phyloP scores from a whole-genome alignment of 1,139 yeast species.

The Pichia kudriavzevii region DNA sequence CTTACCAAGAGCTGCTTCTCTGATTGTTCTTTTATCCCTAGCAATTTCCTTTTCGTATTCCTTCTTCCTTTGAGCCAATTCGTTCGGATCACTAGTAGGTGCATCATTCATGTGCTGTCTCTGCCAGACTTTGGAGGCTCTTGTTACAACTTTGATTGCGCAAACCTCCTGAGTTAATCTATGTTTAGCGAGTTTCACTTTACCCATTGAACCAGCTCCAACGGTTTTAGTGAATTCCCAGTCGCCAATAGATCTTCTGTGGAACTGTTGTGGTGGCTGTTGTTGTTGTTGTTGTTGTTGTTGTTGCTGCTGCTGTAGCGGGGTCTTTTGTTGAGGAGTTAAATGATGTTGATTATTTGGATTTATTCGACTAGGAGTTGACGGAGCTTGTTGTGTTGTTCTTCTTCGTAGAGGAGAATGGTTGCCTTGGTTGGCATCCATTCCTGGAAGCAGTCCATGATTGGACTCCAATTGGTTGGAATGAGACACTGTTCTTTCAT shows the following conservation, averaged over 20 bases:
- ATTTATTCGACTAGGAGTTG: conserved; percentile 10
- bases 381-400: conserved; percentile 1
- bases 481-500: too few species aligned
- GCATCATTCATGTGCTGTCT: conserved; percentile 71
- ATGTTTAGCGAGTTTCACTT: conserved; percentile 89
- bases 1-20: conserved; percentile 93
- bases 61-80: conserved; percentile 54
- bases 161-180: conserved; percentile 74
- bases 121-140: conserved; percentile 70
- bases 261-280: conserved; percentile 46
- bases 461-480: too few species aligned
- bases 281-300: conserved; percentile 12
- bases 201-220: conserved; percentile 99
- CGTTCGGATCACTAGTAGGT: conserved; percentile 51
- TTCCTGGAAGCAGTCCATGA: neutral
- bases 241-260: conserved; percentile 87
- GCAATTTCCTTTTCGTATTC: conserved; percentile 83
- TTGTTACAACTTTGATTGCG: conserved; percentile 76
- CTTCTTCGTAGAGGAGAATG: conserved; percentile 9
- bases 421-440: neutral
- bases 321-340: conserved; percentile 2
- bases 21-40: conserved; percentile 82
- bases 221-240: conserved; percentile 95
- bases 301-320: conserved; percentile 10
- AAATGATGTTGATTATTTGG: neutral